Conservation (phyloP, 148 eudicot genomes). For the Nepenthes mirabilis region DNA sequence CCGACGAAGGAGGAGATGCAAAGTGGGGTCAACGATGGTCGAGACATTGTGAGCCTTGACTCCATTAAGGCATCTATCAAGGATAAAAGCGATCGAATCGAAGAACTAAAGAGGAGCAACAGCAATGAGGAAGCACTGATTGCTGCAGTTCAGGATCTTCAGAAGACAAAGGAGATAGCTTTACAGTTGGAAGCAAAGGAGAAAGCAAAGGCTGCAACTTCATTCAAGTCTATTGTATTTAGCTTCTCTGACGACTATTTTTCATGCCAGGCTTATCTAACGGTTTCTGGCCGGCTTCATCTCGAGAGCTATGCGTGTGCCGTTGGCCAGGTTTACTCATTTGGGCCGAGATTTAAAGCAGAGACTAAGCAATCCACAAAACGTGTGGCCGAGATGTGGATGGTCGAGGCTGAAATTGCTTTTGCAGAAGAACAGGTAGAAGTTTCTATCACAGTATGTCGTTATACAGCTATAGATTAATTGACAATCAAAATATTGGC, state of each 20-base stretch:
- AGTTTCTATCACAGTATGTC: neutral
- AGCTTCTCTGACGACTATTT: conserved; percentile 49
- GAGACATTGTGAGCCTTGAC: conserved; percentile 31
- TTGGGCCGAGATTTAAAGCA: conserved; percentile 84
- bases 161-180: conserved; percentile 45
- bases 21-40: conserved; percentile 4
- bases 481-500: no score
- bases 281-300: conserved; percentile 78
- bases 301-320: conserved; percentile 80
- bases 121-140: conserved; percentile 64
- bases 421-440: conserved; percentile 76
- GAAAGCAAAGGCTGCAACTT: conserved; percentile 19
- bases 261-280: conserved; percentile 50
- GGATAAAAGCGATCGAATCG: conserved; percentile 47
- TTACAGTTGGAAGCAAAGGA: conserved; percentile 44
- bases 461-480: no score
- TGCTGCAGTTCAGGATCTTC: conserved; percentile 65
- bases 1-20: conserved; percentile 7
- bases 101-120: conserved; percentile 57
- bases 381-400: conserved; percentile 76
- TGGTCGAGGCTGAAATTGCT: conserved; percentile 85
- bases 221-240: conserved; percentile 11
- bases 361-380: conserved; percentile 44
- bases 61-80: conserved; percentile 41
- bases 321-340: conserved; percentile 86